Evolutionary conservation across 2,329 filamentous ascomycete genomes (phyloP).

Genomic region (Ascomycota sp.): DNA sequence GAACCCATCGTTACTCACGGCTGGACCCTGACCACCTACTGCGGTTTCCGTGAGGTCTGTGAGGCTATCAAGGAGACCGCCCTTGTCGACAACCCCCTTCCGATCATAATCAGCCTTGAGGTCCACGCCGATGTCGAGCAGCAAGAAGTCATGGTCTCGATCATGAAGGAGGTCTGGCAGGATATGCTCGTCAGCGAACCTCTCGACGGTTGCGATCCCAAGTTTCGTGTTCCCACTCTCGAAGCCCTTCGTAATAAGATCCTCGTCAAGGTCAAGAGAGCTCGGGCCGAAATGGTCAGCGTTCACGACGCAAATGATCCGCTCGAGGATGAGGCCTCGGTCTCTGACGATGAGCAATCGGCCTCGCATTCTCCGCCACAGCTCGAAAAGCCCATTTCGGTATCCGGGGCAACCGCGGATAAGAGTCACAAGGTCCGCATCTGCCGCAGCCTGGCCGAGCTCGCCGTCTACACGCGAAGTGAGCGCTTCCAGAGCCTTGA

Average conservation of each 20-base stretch:
- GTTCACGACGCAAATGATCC: conserved; percentile 8
- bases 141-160: conserved; percentile 80
- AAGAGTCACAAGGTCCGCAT: conserved; percentile 34
- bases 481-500: conserved; percentile 60
- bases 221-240: conserved; percentile 43
- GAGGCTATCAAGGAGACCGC: conserved; percentile 58
- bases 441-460: conserved; percentile 46
- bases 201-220: conserved; percentile 28
- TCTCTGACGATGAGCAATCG: conserved; percentile 22
- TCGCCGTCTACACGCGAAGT: conserved; percentile 75
- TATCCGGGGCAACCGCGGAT: conserved; percentile 3
- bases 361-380: conserved; percentile 1
- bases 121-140: conserved; percentile 69
- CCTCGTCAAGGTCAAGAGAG: conserved; percentile 58
- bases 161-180: conserved; percentile 80
- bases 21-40: conserved; percentile 68
- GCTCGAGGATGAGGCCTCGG: conserved; percentile 18
- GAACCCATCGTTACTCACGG: conserved; percentile 71
- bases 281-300: conserved; percentile 15
- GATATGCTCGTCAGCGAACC: conserved; percentile 46
- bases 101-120: conserved; percentile 81
- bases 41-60: conserved; percentile 75
- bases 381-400: conserved; percentile 1
- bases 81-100: conserved; percentile 55
- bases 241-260: conserved; percentile 61